Base-by-base conservation (phyloP, 371 early-diverging fungal genomes). In the Choanephora cucurbitarum region DNA sequence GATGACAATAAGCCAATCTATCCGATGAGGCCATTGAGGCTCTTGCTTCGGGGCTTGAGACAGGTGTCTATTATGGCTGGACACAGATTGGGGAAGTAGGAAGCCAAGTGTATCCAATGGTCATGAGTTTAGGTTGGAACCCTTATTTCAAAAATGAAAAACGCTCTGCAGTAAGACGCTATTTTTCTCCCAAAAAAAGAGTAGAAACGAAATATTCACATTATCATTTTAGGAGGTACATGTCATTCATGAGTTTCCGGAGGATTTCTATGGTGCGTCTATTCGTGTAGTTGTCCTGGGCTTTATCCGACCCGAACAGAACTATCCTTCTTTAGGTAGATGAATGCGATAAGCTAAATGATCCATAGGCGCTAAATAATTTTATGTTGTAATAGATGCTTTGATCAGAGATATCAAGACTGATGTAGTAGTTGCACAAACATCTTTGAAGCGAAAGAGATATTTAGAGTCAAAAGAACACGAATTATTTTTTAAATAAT, bases 51-150 rank as follows among this genome's bases (percentile, higher is more conserved):
- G 75, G 82, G 6, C 64, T 93, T 40, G 83, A 85, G 1, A 86
- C 89, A 19, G 99, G 99, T 50, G 91, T 99, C 49, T 96, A 97
- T 78, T 94, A 90, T 65, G 99, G 99, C 4, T 96, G 93, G 93
- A 94, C 93, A 18, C 81, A 85, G 33, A 87, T 97, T 31, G 78
- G 70, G 13, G 69, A 67, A 58, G 65, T 64, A 15, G 52, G 64
- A 39, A 58, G 68, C 5, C 54, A 64, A 17, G 89, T 96, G 13
- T 86, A 86, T 61, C 95, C 95, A 1, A 97, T 98, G 97, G 97
- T 97, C 31, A 95, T 96, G 96, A 94, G 94, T 58, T 85, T 93
- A 47, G 99, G 99, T 19, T 99, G 98, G 98, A 99, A 99, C 70
- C 98, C 98, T 22, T 97, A 84, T 69, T 99, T 94, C 71, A 90